Evolutionary conservation across 768 basidiomycete genomes (phyloP), one percentile per base, ranked within the genome.

Genomic region (Podaxis sp.): DNA sequence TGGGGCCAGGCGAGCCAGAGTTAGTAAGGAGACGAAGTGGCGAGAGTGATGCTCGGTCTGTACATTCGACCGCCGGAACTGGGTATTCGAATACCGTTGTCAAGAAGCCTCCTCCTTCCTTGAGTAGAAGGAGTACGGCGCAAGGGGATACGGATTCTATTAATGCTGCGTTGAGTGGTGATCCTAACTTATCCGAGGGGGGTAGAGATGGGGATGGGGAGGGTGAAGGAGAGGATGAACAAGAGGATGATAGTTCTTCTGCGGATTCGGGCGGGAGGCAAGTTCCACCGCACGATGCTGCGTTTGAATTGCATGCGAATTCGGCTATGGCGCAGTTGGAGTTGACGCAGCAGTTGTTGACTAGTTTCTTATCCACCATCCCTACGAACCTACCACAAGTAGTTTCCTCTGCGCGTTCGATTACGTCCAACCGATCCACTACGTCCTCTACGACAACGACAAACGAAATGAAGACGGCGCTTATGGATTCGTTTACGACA

Each of bases 281-380:
- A 22, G 68, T 64, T 0, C 86, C 87, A 0, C 92, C 92, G 0
- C 81, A 93, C 67, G 79, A 83, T 17, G 71, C 71, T 24, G 76
- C 76, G 4, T 88, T 89, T 63, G 85, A 87, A 58, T 72, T 94
- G 4, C 87, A 89, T 17, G 91, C 84, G 5, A 92, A 90, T 66
- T 82, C 88, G 1, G 77, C 82, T 2, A 74, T 84, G 2, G 85
- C 93, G 8, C 95, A 97, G 75, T 75, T 95, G 67, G 94, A 96
- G 62, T 77, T 95, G 19, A 88, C 87, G 0, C 66, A 81, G 11
- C 86, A 90, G 68, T 80, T 96, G 12, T 74, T 95, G 30, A 70
- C 79, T 6, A 81, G 42, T 70, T 87, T 53, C 66, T 86, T 51
- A 66, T 77, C 3, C 63, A 77, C 2, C 75, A 73, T 9, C 62